Conservation (phyloP, 176 grass and related monocot species). For the Thinopyrum elongatum region DNA sequence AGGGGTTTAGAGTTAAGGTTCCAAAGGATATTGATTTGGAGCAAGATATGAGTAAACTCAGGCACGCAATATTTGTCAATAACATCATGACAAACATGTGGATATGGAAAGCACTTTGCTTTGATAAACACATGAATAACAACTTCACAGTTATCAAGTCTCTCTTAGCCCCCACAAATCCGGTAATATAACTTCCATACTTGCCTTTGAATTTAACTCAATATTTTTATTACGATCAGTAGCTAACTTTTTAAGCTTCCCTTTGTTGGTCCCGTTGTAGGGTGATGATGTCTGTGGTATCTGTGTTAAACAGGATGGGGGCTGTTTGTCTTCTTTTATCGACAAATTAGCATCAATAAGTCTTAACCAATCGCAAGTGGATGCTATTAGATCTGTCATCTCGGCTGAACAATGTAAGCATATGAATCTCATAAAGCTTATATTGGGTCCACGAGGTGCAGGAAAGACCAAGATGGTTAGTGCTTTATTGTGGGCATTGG, state of each 20-base stretch:
- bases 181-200: constrained; percentile 27
- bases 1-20: constrained; percentile 45
- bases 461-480: constrained; percentile 69
- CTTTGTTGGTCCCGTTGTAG: constrained; percentile 27
- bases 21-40: constrained; percentile 7
- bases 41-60: constrained; percentile 28
- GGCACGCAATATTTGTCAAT: constrained; percentile 42
- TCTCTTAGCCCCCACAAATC: constrained; percentile 33
- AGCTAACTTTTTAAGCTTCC: background rate
- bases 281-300: constrained; percentile 12
- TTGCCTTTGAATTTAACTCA: background rate
- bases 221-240: background rate
- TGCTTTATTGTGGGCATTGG: constrained; percentile 52
- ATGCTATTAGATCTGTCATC: constrained; percentile 46
- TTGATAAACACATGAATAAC: constrained; percentile 8
- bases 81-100: constrained; percentile 49
- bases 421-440: constrained; percentile 53
- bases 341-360: constrained; percentile 28
- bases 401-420: constrained; percentile 34
- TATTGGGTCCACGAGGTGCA: constrained; percentile 80
- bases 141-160: constrained; percentile 62
- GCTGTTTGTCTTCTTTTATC: constrained; percentile 23
- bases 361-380: constrained; percentile 63
- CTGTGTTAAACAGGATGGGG: background rate
- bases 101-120: constrained; percentile 55